Evolutionary conservation across 208 protist genomes (phyloP).

Genomic region (Crithidia brevicula): DNA sequence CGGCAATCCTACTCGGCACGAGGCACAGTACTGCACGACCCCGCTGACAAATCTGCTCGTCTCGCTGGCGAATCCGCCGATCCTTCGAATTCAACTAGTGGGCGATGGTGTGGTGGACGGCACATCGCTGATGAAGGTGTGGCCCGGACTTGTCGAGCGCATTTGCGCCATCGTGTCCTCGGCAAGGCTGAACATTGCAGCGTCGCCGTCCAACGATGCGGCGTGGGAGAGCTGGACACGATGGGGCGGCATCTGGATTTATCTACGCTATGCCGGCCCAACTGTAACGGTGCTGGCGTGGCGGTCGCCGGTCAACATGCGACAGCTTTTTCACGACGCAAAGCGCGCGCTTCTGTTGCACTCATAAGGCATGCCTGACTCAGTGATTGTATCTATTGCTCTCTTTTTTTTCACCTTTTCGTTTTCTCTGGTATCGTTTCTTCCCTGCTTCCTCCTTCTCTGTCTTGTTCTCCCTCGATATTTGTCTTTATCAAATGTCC

Average conservation of each 20-base stretch:
- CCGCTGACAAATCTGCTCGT: neutral
- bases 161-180: conserved; percentile 15
- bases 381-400: neutral
- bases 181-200: neutral
- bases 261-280: conserved; percentile 17
- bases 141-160: conserved; percentile 17
- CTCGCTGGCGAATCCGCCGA: neutral
- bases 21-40: conserved; percentile 8
- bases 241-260: conserved; percentile 26
- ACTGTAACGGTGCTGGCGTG: conserved; percentile 24
- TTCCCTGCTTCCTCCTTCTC: neutral
- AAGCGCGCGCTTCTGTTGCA: conserved; percentile 11
- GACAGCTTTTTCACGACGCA: conserved; percentile 18
- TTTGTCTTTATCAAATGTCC: too few relatives aligned
- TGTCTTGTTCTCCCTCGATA: too few relatives aligned
- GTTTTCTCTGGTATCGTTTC: neutral
- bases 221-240: conserved; percentile 22
- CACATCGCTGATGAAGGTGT: conserved; percentile 5
- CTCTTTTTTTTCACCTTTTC: neutral
- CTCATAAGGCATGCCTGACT: neutral
- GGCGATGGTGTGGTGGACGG: conserved; percentile 18
- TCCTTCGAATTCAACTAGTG: conserved; percentile 16
- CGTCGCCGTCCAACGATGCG: neutral
- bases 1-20: neutral
- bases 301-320: conserved; percentile 8